A percentile compares a stretch with the other conserved stretches of the same genome.
phyloP scores from a whole-genome alignment of 2,329 filamentous ascomycete species.

The Cladorrhinum sp. region DNA sequence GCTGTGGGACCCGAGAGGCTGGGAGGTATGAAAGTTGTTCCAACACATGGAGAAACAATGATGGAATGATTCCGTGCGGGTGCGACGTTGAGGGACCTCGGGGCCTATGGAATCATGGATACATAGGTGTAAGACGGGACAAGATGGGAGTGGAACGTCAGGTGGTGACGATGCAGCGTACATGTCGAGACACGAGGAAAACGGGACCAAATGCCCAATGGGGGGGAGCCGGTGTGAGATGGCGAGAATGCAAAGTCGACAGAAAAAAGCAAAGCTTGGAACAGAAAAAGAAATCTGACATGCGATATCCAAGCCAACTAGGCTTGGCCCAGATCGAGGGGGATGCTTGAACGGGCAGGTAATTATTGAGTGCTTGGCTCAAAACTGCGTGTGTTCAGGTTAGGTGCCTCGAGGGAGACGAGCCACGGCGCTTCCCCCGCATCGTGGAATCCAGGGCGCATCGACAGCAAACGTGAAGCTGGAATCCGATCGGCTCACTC shows the following conservation, averaged over 20 bases:
- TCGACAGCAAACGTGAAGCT: neutral
- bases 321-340: neutral
- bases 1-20: neutral
- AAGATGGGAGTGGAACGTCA: too few relatives aligned
- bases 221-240: neutral
- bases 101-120: too few relatives aligned
- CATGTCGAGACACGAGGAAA: too few relatives aligned
- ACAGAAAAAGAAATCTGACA: neutral
- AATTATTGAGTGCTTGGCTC: neutral
- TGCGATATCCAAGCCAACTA: neutral
- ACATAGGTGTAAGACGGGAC: too few relatives aligned
- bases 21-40: neutral
- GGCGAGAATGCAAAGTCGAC: neutral
- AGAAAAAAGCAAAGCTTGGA: neutral
- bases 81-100: too few relatives aligned
- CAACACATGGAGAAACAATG: too few relatives aligned
- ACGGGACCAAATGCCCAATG: neutral
- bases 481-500: neutral
- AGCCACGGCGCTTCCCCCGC: conserved; percentile 5
- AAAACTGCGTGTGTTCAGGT: neutral
- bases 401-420: neutral
- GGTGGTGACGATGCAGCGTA: too few relatives aligned
- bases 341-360: neutral
- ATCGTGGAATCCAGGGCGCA: neutral
- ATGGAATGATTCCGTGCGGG: too few relatives aligned